These are phyloP conservation scores for Pyrenopolyporus hunteri DNA, from an alignment of 495 filamentous ascomycete genomes.

Conservation along the genomic window DNA sequence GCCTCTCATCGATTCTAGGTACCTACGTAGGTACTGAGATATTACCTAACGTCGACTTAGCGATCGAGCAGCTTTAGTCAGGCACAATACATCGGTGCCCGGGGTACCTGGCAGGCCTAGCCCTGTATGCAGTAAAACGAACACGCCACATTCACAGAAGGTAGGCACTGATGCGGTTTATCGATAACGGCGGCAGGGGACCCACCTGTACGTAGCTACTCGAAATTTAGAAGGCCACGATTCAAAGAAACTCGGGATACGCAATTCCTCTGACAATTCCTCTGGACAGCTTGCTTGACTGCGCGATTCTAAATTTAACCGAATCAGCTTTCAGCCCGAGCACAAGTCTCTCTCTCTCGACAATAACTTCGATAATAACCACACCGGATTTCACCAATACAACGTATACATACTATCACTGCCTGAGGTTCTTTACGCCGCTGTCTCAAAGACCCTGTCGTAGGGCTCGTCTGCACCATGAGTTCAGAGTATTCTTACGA, in stretches of 20 bases:
- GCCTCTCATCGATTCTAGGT: too few relatives aligned
- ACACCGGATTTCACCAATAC: too few relatives aligned
- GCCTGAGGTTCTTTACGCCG: constrained; percentile 15
- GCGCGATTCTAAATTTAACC: constrained; percentile 34
- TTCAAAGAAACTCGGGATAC: constrained; percentile 27
- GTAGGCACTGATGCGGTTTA: too few relatives aligned
- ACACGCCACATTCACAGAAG: background rate
- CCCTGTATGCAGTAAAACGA: background rate
- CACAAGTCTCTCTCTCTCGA: constrained; percentile 2
- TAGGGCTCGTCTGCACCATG: constrained; percentile 63
- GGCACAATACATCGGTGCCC: background rate
- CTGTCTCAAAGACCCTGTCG: constrained; percentile 35
- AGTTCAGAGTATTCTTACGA: constrained; percentile 98
- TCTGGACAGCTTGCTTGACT: constrained; percentile 25
- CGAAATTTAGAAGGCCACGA: constrained; percentile 44
- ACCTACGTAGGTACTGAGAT: too few relatives aligned
- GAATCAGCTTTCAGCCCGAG: constrained; percentile 15
- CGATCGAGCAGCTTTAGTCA: background rate
- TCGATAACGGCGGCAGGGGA: constrained; percentile 17
- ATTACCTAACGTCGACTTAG: background rate
- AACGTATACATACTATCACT: constrained; percentile 5
- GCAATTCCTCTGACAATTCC: background rate
- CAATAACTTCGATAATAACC: constrained; percentile 8
- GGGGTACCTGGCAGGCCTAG: background rate
- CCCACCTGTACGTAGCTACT: constrained; percentile 24